Evolutionary conservation across 2,329 filamentous ascomycete species (phyloP).

Genomic region (Exophiala oligosperma): DNA sequence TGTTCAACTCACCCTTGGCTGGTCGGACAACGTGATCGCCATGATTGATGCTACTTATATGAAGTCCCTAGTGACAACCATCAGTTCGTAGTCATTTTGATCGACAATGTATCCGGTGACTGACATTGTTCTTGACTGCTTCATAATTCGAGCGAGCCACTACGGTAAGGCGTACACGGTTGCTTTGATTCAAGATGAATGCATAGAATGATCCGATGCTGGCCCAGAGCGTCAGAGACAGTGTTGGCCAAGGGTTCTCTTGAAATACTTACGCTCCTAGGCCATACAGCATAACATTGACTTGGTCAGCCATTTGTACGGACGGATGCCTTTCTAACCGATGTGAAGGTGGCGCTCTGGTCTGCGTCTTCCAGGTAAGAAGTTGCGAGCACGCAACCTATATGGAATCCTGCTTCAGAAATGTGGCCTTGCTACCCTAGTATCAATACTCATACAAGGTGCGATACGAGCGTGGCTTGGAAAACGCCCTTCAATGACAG

Average conservation of each 20-base stretch:
- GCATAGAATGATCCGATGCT: constrained; percentile 61
- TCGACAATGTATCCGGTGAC: constrained; percentile 1
- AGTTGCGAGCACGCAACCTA: no score
- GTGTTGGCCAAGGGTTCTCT: neutral
- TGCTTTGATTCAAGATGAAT: constrained; percentile 50
- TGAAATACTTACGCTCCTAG: constrained; percentile 52
- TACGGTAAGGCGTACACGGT: constrained; percentile 43
- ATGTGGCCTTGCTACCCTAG: no score
- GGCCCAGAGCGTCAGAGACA: neutral
- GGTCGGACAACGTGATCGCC: constrained; percentile 38
- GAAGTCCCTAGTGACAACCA: constrained; percentile 37
- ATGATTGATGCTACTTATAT: constrained; percentile 44
- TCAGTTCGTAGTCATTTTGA: neutral
- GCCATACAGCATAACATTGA: constrained; percentile 53
- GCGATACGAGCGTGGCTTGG: neutral
- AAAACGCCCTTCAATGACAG: neutral
- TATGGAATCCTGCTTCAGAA: no score
- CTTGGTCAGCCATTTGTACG: constrained; percentile 30
- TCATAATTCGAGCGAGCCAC: constrained; percentile 49
- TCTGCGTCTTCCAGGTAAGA: no score
- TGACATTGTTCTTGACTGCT: constrained; percentile 41
- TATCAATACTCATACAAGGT: neutral
- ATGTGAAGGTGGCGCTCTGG: no score
- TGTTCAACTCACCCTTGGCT: constrained; percentile 35
- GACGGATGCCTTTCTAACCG: no score